Conservation (phyloP, 2,329 filamentous ascomycete species). For the Cordyceps pruinosa region DNA sequence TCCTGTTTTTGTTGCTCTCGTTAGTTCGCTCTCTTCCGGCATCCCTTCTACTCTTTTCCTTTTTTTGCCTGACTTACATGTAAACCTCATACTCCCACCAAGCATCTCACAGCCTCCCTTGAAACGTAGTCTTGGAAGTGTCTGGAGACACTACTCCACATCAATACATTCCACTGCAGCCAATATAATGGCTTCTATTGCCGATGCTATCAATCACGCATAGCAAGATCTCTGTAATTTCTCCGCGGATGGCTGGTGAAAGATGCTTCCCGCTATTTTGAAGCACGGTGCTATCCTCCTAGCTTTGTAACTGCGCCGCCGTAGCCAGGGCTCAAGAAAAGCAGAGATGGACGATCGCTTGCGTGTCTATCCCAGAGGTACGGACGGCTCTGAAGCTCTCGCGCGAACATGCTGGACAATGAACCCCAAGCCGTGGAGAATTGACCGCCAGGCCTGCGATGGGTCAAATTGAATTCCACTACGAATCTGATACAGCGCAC, state of each 20-base stretch:
- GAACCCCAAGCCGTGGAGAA: too few relatives aligned
- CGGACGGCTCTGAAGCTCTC: too few relatives aligned
- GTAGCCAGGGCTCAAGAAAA: too few relatives aligned
- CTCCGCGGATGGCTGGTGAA: not conserved
- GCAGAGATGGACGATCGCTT: too few relatives aligned
- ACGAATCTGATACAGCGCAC: not conserved
- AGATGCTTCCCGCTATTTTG: too few relatives aligned
- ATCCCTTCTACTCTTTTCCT: not conserved
- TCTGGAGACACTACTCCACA: not conserved
- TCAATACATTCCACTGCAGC: slow-evolving; percentile 2
- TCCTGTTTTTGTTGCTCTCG: not conserved
- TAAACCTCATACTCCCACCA: not conserved
- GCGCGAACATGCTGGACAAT: too few relatives aligned
- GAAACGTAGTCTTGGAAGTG: not conserved
- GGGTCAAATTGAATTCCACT: not conserved
- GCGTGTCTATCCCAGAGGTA: too few relatives aligned
- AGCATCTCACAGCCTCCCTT: not conserved
- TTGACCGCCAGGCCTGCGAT: not conserved
- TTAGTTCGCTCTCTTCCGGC: not conserved
- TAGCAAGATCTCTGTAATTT: not conserved
- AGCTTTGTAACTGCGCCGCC: too few relatives aligned
- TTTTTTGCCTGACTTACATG: not conserved
- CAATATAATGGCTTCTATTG: slow-evolving; percentile 5
- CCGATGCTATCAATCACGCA: not conserved
- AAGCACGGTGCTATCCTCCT: too few relatives aligned